Percentiles rank a stretch among this genome's conserved stretches.
Evolutionary conservation across 2,329 filamentous ascomycete genomes (phyloP).

Genomic region (Beauveria brongniartii): DNA sequence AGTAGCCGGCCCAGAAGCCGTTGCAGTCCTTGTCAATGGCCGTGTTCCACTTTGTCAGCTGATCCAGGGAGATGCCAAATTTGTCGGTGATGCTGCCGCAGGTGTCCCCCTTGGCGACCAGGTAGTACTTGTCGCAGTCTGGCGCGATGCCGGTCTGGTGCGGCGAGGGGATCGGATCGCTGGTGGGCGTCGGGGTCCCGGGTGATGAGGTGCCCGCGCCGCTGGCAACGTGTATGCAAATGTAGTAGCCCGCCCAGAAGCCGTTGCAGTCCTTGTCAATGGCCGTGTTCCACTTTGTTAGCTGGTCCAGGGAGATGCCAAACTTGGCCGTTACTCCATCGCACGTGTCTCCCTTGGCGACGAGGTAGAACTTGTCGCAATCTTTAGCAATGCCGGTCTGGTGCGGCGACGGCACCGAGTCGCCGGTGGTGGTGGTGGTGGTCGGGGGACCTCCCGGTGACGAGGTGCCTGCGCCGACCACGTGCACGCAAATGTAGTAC

Average conservation of each 20-base stretch:
- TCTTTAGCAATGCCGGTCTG: constrained; percentile 2
- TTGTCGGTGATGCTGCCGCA: constrained; percentile 1
- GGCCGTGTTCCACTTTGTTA: constrained; percentile 7
- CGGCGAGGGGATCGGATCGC: neutral
- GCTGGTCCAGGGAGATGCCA: neutral
- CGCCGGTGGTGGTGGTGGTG: neutral
- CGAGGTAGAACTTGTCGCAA: constrained; percentile 9
- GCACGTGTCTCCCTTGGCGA: neutral
- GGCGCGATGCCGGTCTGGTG: constrained; percentile 4
- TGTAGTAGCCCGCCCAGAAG: neutral
- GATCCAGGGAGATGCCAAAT: neutral
- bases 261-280: constrained; percentile 3
- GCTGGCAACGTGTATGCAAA: neutral
- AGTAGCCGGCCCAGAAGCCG: neutral
- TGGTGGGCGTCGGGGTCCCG: neutral
- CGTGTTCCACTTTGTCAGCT: constrained; percentile 8
- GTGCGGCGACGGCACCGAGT: neutral
- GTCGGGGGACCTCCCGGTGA: neutral
- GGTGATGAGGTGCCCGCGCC: neutral
- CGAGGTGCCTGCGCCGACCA: neutral
- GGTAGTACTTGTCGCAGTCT: constrained; percentile 9
- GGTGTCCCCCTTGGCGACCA: neutral
- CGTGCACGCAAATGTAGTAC: constrained; percentile 1
- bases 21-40: constrained; percentile 3
- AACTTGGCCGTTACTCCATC: constrained; percentile 1